phyloP scores from a whole-genome alignment of 139 green algal species.

The Asterochloris sp. region DNA sequence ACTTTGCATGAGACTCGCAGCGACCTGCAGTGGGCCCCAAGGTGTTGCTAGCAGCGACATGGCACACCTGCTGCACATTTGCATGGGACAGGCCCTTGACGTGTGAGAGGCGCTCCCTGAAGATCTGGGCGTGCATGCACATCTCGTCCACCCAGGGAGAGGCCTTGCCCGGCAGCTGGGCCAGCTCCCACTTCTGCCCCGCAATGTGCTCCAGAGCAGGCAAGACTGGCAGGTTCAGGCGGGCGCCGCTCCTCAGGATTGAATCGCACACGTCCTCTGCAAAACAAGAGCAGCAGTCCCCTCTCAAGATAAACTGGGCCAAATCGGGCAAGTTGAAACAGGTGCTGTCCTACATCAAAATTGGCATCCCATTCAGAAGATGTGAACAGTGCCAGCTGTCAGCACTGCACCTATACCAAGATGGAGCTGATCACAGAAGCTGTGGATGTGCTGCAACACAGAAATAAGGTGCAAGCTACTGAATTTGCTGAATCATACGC shows the following conservation, averaged over 20 bases:
- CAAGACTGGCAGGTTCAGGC: conserved; percentile 28
- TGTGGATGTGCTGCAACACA: no score
- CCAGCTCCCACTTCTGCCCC: conserved; percentile 21
- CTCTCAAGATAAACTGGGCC: no score
- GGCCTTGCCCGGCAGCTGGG: conserved; percentile 22
- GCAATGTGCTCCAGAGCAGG: conserved; percentile 27
- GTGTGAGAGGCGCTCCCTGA: conserved; percentile 29
- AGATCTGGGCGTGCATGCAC: conserved; percentile 24
- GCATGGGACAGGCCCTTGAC: conserved; percentile 12
- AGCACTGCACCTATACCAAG: no score
- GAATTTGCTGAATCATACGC: no score
- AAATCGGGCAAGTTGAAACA: no score
- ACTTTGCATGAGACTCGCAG: no score
- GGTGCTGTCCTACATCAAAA: no score
- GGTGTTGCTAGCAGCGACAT: not conserved
- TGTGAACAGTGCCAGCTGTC: no score
- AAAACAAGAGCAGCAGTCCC: no score
- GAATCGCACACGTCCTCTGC: conserved; percentile 33
- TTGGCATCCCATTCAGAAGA: no score
- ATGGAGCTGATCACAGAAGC: no score
- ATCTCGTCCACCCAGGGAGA: conserved; percentile 39
- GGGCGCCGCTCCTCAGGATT: conserved; percentile 22
- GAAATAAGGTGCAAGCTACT: no score
- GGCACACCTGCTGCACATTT: conserved; percentile 6
- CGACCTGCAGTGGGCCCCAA: not conserved